Conservation (phyloP, 495 filamentous ascomycete genomes). For the Lepraria neglecta region DNA sequence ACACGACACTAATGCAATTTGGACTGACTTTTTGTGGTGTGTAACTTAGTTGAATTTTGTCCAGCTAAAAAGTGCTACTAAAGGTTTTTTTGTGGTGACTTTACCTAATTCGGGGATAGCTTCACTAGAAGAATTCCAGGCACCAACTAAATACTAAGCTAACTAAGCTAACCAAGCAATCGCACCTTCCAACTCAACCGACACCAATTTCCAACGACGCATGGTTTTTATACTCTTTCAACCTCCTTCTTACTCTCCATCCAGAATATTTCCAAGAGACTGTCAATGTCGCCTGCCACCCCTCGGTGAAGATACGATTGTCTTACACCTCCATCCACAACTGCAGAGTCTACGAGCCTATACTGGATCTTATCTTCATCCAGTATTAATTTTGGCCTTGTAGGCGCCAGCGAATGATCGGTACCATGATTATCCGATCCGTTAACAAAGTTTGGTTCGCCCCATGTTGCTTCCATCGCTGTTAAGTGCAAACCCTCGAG, state of each 20-base stretch:
- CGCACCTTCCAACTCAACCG: too few relatives aligned
- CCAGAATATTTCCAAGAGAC: slow-evolving; percentile 27
- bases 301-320: slow-evolving; percentile 24
- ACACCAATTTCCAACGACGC: too few relatives aligned
- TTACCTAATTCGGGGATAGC: too few relatives aligned
- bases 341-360: slow-evolving; percentile 17
- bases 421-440: slow-evolving; percentile 22
- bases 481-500: slow-evolving; percentile 47
- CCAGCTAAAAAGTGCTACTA: too few relatives aligned
- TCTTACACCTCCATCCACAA: slow-evolving; percentile 21
- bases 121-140: too few relatives aligned
- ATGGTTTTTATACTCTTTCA: too few relatives aligned
- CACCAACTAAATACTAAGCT: too few relatives aligned
- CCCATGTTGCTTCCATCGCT: slow-evolving; percentile 57
- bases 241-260: slow-evolving; percentile 15
- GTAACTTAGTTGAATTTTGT: too few relatives aligned
- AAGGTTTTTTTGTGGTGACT: too few relatives aligned
- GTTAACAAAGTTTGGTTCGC: slow-evolving; percentile 35
- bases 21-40: too few relatives aligned
- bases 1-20: too few relatives aligned
- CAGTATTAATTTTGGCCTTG: slow-evolving; percentile 18
- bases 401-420: slow-evolving; percentile 25
- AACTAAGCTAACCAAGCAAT: too few relatives aligned
- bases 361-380: slow-evolving; percentile 26
- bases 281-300: slow-evolving; percentile 20